A percentile compares a stretch with the other conserved stretches of the same genome.
phyloP scores from a whole-genome alignment of 495 filamentous ascomycete species.

The Xylaria grammica region DNA sequence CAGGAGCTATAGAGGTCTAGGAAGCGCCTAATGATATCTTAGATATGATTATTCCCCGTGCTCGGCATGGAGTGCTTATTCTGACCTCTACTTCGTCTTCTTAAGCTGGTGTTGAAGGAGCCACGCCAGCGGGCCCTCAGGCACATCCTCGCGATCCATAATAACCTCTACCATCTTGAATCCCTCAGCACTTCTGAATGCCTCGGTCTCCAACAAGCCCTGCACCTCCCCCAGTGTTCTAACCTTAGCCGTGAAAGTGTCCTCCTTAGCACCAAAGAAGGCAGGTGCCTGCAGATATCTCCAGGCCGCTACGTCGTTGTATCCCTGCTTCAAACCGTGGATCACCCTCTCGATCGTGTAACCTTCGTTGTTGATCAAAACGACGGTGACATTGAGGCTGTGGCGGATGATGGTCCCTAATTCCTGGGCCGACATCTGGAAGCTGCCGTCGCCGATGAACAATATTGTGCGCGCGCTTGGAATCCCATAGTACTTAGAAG shows the following conservation, averaged over 20 bases:
- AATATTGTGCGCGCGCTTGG: constrained; percentile 64
- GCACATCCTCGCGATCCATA: constrained; percentile 74
- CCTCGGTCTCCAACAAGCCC: constrained; percentile 61
- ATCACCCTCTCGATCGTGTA: constrained; percentile 71
- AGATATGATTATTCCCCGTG: no score
- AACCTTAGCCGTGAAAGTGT: constrained; percentile 63
- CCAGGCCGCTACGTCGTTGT: constrained; percentile 78
- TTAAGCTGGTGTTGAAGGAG: constrained; percentile 60
- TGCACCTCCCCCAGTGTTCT: constrained; percentile 67
- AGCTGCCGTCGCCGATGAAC: constrained; percentile 78
- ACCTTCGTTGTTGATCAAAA: constrained; percentile 66
- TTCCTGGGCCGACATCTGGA: constrained; percentile 78
- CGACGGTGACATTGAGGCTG: constrained; percentile 72
- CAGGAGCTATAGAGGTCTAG: no score
- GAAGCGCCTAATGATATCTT: no score
- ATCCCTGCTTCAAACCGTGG: constrained; percentile 66
- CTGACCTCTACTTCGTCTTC: constrained; percentile 29
- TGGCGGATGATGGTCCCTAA: constrained; percentile 75
- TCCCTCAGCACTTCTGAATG: constrained; percentile 51
- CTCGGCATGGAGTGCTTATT: no score
- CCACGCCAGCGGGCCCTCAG: constrained; percentile 63
- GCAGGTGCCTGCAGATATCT: constrained; percentile 63
- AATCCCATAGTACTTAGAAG: constrained; percentile 18
- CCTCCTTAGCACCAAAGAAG: constrained; percentile 63
- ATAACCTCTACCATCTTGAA: constrained; percentile 75